Base-by-base conservation (phyloP, 169 alveolate genomes). In the Plasmodium coatneyi region DNA sequence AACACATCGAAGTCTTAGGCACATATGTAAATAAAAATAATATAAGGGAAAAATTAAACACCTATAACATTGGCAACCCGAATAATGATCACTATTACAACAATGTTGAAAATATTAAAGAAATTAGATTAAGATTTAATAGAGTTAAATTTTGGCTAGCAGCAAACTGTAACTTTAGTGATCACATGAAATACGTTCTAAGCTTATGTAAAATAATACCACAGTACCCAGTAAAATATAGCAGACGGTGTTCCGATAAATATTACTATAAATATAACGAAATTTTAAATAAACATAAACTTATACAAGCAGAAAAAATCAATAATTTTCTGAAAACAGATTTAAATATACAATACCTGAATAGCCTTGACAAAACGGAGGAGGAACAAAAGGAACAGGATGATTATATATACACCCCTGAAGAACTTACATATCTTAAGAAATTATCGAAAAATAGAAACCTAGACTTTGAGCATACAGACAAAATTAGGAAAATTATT, bases 111-210 rank as follows among this genome's bases (percentile, higher is more conserved):
- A 96, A 96, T 70, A 92, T 96, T 30, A 93, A 95, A 28, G 98
- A 97, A 83, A 96, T 97, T 52, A 91, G 98, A 52, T 95, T 97
- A 43, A 96, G 98, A 30, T 97, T 97, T 92, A 96, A 97, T 36
- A 92, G 98, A 32, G 94, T 97, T 41, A 97, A 97, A 92, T 97
- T 96, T 92, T 97, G 98, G 98, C 94, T 97, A 9, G 98, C 97
- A 36, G 98, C 95, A 6, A 98, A 98, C 14, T 96, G 98, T 54
- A 95, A 95, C 70, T 92, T 97, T 95, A 95, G 93, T 72, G 93
- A 84, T 49, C 93, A 84, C 66, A 84, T 84, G 93, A 84, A 84
- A 76, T 70, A 84, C 70, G 93, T 84, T 52, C 41, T 84, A 84
- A 84, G 93, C 82, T 49, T 84, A 84, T 84, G 93, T 76, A 84